Evolutionary conservation across 1,139 yeast genomes (phyloP).

Genomic region (Pichia sp.): DNA sequence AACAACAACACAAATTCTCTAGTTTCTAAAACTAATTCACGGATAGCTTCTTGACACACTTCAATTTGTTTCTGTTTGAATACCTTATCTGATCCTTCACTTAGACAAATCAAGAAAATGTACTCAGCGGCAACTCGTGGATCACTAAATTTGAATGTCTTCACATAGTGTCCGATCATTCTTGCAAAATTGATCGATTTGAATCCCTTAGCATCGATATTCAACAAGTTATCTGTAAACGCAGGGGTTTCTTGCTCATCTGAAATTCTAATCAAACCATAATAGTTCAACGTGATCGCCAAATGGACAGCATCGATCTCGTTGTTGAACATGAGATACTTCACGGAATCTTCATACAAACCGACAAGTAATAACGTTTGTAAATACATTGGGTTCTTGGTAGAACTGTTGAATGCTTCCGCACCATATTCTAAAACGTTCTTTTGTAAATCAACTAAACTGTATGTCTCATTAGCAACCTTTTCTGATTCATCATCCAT

Average conservation of each 20-base stretch:
- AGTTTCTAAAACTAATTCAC: constrained; percentile 83
- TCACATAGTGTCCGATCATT: constrained; percentile 68
- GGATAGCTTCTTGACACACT: constrained; percentile 74
- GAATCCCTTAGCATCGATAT: constrained; percentile 37
- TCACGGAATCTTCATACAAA: constrained; percentile 77
- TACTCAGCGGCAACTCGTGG: constrained; percentile 93
- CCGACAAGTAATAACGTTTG: constrained; percentile 77
- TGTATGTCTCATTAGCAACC: constrained; percentile 59
- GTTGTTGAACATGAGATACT: constrained; percentile 61
- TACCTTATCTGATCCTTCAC: constrained; percentile 24
- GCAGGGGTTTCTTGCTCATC: constrained; percentile 20
- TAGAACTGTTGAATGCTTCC: constrained; percentile 61
- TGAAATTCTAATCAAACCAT: constrained; percentile 61
- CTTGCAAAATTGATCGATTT: constrained; percentile 56
- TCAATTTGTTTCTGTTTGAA: constrained; percentile 43
- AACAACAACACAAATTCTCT: constrained; percentile 78
- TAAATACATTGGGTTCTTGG: constrained; percentile 71
- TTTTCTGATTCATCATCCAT: constrained; percentile 34
- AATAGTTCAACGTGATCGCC: constrained; percentile 77
- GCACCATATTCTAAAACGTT: constrained; percentile 73
- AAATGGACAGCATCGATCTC: constrained; percentile 91
- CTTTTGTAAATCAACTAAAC: constrained; percentile 71
- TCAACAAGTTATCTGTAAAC: constrained; percentile 32
- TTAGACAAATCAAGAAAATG: constrained; percentile 66
- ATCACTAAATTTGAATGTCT: constrained; percentile 80